phyloP scores from a whole-genome alignment of 2,329 filamentous ascomycete genomes.

The Pleomassaria siparia region DNA sequence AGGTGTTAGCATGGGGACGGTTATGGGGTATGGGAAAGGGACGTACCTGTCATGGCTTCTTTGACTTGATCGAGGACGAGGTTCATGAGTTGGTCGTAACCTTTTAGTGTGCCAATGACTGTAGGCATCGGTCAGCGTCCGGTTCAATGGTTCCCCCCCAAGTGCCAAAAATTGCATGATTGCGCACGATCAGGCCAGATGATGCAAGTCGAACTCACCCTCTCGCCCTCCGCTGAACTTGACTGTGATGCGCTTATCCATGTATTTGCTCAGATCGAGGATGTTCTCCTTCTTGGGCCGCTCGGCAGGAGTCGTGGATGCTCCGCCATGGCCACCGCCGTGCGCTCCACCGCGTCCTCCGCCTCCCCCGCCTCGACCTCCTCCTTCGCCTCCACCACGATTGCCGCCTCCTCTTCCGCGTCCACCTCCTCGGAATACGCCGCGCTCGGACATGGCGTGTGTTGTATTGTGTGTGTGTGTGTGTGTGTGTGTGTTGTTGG shows the following conservation, averaged over 20 bases:
- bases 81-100: slow-evolving; percentile 98
- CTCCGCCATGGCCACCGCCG: slow-evolving; percentile 18
- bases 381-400: slow-evolving; percentile 46
- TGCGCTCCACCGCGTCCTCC: slow-evolving; percentile 29
- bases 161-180: background rate
- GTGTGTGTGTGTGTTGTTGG: slow-evolving; percentile 5
- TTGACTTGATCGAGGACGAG: slow-evolving; percentile 92
- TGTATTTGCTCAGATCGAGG: slow-evolving; percentile 90
- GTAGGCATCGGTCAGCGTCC: slow-evolving; percentile 8
- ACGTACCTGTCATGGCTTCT: slow-evolving; percentile 80
- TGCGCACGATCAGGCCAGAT: background rate
- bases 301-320: slow-evolving; percentile 49
- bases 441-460: slow-evolving; percentile 57
- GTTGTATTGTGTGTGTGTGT: slow-evolving; percentile 10
- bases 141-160: background rate
- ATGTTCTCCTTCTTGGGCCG: slow-evolving; percentile 98
- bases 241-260: slow-evolving; percentile 93
- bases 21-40: background rate
- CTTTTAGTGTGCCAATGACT: slow-evolving; percentile 90
- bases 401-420: slow-evolving; percentile 35
- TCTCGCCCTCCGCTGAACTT: slow-evolving; percentile 96
- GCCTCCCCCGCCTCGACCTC: slow-evolving; percentile 42
- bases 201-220: slow-evolving; percentile 55
- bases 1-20: background rate
- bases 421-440: slow-evolving; percentile 50